phyloP scores from a whole-genome alignment of 306 rosid species.

The Hippophae rhamnoides region DNA sequence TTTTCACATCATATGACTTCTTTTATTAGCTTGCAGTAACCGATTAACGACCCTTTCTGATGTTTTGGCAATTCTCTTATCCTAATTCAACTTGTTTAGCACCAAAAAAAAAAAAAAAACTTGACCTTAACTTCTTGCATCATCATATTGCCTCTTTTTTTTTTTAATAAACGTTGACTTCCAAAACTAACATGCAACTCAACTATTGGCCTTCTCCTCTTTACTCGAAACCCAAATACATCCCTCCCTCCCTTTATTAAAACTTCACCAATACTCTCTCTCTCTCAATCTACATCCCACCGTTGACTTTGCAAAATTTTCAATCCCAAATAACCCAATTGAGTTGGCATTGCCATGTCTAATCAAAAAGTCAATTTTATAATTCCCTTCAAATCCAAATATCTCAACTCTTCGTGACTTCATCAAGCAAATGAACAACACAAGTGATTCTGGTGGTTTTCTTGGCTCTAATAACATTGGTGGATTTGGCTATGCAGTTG shows the following conservation, averaged over 20 bases:
- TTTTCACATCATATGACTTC: too few species aligned
- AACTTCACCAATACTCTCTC: slow-evolving; percentile 20
- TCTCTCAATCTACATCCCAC: background rate
- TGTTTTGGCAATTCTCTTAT: too few species aligned
- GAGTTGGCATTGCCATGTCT: slow-evolving; percentile 18
- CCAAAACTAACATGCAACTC: slow-evolving; percentile 26
- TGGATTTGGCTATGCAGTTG: slow-evolving; percentile 78
- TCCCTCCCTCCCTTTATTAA: slow-evolving; percentile 25
- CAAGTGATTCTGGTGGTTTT: slow-evolving; percentile 36
- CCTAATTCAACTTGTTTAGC: too few species aligned
- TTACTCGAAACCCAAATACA: slow-evolving; percentile 28
- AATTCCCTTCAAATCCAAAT: slow-evolving; percentile 10
- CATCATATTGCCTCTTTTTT: too few species aligned
- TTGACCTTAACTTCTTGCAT: too few species aligned
- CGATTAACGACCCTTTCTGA: too few species aligned
- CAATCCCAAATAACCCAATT: slow-evolving; percentile 20
- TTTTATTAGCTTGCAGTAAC: too few species aligned
- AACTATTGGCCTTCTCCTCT: slow-evolving; percentile 13
- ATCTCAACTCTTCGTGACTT: background rate
- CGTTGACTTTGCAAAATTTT: slow-evolving; percentile 46
- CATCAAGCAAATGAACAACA: slow-evolving; percentile 29
- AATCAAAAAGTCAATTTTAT: slow-evolving; percentile 13
- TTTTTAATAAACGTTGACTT: too few species aligned
- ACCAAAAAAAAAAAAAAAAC: too few species aligned
- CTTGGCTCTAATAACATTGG: slow-evolving; percentile 47